Percentiles rank a stretch among this genome's conserved stretches.
Conservation (phyloP, 108 stramenopile species). For the Skeletonema grethae region DNA sequence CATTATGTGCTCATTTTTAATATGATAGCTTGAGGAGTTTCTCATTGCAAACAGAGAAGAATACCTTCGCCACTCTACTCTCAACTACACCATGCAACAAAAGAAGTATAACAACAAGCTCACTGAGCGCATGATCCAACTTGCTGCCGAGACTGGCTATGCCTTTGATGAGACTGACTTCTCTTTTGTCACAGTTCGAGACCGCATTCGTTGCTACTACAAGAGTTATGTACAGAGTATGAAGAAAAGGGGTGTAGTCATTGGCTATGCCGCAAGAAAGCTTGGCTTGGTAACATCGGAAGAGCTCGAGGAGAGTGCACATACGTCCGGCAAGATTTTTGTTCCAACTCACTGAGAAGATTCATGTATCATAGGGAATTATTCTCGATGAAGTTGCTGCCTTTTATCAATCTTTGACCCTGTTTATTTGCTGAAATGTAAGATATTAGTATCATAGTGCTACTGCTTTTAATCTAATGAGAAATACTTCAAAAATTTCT, state of each 20-base stretch:
- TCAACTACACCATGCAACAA: slow-evolving; percentile 88
- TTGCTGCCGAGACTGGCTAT: slow-evolving; percentile 69
- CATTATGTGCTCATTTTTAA: not conserved
- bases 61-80: slow-evolving; percentile 80
- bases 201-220: slow-evolving; percentile 90
- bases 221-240: slow-evolving; percentile 86
- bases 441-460: not conserved
- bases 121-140: slow-evolving; percentile 74
- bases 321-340: slow-evolving; percentile 43
- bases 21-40: slow-evolving; percentile 42
- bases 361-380: not conserved
- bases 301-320: slow-evolving; percentile 63
- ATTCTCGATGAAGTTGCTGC: too few relatives aligned
- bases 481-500: too few relatives aligned
- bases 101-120: slow-evolving; percentile 90
- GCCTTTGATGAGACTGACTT: slow-evolving; percentile 80
- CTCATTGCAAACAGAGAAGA: slow-evolving; percentile 77
- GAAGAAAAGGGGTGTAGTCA: slow-evolving; percentile 73
- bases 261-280: slow-evolving; percentile 61
- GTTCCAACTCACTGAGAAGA: slow-evolving; percentile 21
- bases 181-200: slow-evolving; percentile 85
- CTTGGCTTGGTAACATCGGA: slow-evolving; percentile 71
- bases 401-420: too few relatives aligned
- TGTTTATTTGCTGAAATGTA: not conserved
- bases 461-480: too few relatives aligned